Evolutionary conservation across 106 monocot species (phyloP).

Genomic region (Allium cepa): DNA sequence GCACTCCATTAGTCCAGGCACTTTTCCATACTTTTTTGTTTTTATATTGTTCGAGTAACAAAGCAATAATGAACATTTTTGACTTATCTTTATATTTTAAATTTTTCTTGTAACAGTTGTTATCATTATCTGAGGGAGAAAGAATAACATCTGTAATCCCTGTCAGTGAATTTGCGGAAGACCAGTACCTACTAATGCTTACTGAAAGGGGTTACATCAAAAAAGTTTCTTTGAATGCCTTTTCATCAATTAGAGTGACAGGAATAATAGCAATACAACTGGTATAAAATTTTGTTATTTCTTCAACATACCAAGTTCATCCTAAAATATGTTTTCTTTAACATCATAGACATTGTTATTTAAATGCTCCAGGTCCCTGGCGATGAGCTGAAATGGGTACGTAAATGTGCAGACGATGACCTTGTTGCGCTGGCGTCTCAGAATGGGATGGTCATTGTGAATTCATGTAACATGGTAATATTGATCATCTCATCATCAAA

Average conservation of each 20-base stretch:
- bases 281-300: conserved; percentile 24
- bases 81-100: neutral
- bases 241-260: conserved; percentile 76
- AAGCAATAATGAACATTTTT: too few relatives aligned
- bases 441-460: conserved; percentile 83
- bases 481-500: neutral
- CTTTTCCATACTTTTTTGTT: neutral
- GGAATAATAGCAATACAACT: conserved; percentile 99
- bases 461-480: conserved; percentile 72
- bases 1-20: conserved; percentile 90
- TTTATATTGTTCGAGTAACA: too few relatives aligned
- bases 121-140: conserved; percentile 87
- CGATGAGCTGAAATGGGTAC: conserved; percentile 97
- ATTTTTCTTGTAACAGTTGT: conserved; percentile 33
- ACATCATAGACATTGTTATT: neutral
- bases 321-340: neutral
- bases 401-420: conserved; percentile 70
- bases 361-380: conserved; percentile 52
- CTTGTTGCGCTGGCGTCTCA: conserved; percentile 90
- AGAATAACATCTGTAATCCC: conserved; percentile 94
- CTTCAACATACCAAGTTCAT: neutral
- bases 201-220: conserved; percentile 92
- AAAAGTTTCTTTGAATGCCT: conserved; percentile 88
- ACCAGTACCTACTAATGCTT: conserved; percentile 87
- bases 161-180: conserved; percentile 85